A percentile compares a stretch with the other conserved stretches of the same genome.
phyloP scores from a whole-genome alignment of 257 asterid species.

The Primulina huaijiensis region DNA sequence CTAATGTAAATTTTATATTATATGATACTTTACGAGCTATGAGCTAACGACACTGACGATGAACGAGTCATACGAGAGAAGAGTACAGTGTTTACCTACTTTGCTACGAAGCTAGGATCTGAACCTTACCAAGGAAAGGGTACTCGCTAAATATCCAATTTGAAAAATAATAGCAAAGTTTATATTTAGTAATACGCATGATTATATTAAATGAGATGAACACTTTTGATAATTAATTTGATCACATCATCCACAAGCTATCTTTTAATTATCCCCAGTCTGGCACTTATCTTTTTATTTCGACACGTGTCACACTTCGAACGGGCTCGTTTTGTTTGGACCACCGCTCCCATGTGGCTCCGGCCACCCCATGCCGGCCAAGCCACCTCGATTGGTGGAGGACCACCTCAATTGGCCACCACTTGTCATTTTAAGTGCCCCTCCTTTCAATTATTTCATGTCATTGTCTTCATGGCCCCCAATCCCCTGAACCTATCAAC shows the following conservation, averaged over 20 bases:
- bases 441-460: constrained; percentile 52
- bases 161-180: not conserved
- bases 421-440: constrained; percentile 33
- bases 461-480: constrained; percentile 62
- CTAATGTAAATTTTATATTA: too few relatives aligned
- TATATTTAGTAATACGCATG: not conserved
- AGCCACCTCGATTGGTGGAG: constrained; percentile 31
- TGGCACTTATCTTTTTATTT: constrained; percentile 2
- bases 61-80: too few relatives aligned
- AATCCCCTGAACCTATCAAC: constrained; percentile 24
- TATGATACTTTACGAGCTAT: too few relatives aligned
- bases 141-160: not conserved
- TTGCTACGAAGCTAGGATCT: too few relatives aligned
- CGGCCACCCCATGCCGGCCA: constrained; percentile 40
- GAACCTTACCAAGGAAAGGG: too few relatives aligned
- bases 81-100: too few relatives aligned
- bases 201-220: too few relatives aligned
- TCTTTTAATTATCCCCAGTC: not conserved
- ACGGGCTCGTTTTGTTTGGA: constrained; percentile 41
- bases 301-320: constrained; percentile 36
- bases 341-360: constrained; percentile 82
- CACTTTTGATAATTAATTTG: not conserved
- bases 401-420: constrained; percentile 57
- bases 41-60: too few relatives aligned
- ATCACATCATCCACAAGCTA: not conserved